Conservation (phyloP, 371 early-diverging fungal genomes). For the Fennellomyces sp. region DNA sequence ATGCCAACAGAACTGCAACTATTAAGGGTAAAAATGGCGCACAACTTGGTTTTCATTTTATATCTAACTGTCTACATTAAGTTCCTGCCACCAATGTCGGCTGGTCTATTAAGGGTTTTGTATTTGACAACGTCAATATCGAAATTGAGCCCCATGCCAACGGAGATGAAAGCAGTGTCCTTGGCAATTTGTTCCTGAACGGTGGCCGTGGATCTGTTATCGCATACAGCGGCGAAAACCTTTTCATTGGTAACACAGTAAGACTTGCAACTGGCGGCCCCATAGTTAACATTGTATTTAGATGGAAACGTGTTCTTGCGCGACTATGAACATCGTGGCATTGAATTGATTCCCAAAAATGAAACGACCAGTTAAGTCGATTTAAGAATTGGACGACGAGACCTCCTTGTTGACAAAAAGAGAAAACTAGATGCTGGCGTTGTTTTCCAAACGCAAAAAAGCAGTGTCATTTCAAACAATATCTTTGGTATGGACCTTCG, state of each 20-base stretch:
- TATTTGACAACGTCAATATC: constrained; percentile 48
- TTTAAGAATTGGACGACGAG: neutral
- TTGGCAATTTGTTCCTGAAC: constrained; percentile 40
- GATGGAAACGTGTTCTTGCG: constrained; percentile 49
- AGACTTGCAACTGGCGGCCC: neutral
- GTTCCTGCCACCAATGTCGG: constrained; percentile 22
- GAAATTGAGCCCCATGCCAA: constrained; percentile 23
- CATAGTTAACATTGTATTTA: constrained; percentile 4
- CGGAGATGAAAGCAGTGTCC: constrained; percentile 32
- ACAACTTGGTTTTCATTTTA: neutral
- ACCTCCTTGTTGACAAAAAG: neutral
- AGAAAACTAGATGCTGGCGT: constrained; percentile 31
- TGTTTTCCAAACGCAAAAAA: constrained; percentile 35
- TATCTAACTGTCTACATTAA: neutral
- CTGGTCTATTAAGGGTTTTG: constrained; percentile 43
- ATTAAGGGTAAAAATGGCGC: constrained; percentile 15
- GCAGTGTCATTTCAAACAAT: constrained; percentile 43
- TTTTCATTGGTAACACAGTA: constrained; percentile 32
- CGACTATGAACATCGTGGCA: constrained; percentile 31
- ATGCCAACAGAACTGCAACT: constrained; percentile 10
- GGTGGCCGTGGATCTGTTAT: constrained; percentile 37
- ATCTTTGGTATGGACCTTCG: constrained; percentile 53
- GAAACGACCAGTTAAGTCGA: constrained; percentile 34
- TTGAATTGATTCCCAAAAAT: constrained; percentile 21
- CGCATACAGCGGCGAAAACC: constrained; percentile 24